Conservation (phyloP, 805 yeast species). For the Kazachstania taianensis region DNA sequence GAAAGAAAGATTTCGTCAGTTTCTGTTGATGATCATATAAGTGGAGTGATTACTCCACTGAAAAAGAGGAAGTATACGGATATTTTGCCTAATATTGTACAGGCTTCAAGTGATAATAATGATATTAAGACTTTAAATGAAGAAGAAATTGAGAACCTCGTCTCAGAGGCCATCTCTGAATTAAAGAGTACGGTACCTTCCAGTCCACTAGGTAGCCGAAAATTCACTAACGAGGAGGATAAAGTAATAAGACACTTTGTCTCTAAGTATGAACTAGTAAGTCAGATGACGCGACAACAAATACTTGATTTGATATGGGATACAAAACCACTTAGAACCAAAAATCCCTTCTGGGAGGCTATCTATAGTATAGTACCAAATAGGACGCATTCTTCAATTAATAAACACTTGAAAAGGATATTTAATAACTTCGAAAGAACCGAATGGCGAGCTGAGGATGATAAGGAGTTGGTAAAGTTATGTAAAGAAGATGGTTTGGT, state of each 20-base stretch:
- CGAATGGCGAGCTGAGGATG: slow-evolving; percentile 75
- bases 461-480: slow-evolving; percentile 45
- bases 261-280: slow-evolving; percentile 47
- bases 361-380: slow-evolving; percentile 64
- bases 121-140: not conserved
- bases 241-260: slow-evolving; percentile 59
- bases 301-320: slow-evolving; percentile 81
- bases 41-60: too few species aligned
- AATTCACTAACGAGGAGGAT: slow-evolving; percentile 37
- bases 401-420: slow-evolving; percentile 77
- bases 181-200: not conserved
- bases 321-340: slow-evolving; percentile 31
- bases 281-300: slow-evolving; percentile 48
- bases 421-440: slow-evolving; percentile 77
- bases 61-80: too few species aligned
- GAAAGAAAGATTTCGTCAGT: too few species aligned
- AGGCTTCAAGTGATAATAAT: not conserved
- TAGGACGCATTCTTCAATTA: slow-evolving; percentile 72
- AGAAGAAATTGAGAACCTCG: not conserved
- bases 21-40: too few species aligned
- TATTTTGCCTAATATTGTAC: too few species aligned
- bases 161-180: not conserved
- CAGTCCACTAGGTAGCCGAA: not conserved
- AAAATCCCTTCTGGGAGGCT: slow-evolving; percentile 64
- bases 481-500: slow-evolving; percentile 44